Evolutionary conservation across 768 basidiomycete genomes (phyloP).

Genomic region (Roridomyces roridus): DNA sequence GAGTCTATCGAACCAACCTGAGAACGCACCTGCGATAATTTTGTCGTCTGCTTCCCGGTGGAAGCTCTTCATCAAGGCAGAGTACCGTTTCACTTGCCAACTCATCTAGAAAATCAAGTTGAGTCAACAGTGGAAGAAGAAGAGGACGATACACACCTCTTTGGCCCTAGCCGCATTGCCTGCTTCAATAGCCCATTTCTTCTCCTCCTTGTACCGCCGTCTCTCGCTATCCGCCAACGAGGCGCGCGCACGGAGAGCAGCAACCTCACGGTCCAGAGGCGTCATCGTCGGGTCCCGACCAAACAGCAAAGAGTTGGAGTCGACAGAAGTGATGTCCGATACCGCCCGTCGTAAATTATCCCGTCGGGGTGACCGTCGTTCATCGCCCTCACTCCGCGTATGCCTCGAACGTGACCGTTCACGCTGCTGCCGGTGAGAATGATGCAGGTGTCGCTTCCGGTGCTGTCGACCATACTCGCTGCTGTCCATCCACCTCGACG

Average conservation of each 20-base stretch:
- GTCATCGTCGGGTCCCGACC: slow-evolving; percentile 59
- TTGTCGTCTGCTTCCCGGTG: slow-evolving; percentile 78
- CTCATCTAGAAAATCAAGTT: slow-evolving; percentile 62
- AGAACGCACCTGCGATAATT: slow-evolving; percentile 62
- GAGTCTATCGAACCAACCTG: not conserved
- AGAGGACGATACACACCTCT: slow-evolving; percentile 14
- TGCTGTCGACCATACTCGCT: slow-evolving; percentile 40
- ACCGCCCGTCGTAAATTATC: slow-evolving; percentile 35
- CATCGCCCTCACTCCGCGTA: slow-evolving; percentile 24
- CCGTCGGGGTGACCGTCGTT: slow-evolving; percentile 17
- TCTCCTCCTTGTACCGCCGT: slow-evolving; percentile 83
- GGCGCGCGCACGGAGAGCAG: slow-evolving; percentile 75
- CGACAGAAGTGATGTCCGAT: slow-evolving; percentile 73
- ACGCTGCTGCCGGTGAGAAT: slow-evolving; percentile 17
- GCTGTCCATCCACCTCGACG: slow-evolving; percentile 69
- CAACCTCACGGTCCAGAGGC: slow-evolving; percentile 76
- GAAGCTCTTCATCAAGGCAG: slow-evolving; percentile 81
- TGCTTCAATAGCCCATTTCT: slow-evolving; percentile 84
- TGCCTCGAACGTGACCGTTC: slow-evolving; percentile 21
- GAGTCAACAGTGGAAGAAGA: not conserved
- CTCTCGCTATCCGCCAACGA: slow-evolving; percentile 85
- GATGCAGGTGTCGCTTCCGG: slow-evolving; percentile 31
- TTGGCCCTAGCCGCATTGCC: slow-evolving; percentile 74
- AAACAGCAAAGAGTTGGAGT: slow-evolving; percentile 70
- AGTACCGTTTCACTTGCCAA: slow-evolving; percentile 85